Evolutionary conservation across 1,139 yeast genomes (phyloP), one percentile per base, ranked within the genome.

Genomic region (Yamadazyma blattariae): DNA sequence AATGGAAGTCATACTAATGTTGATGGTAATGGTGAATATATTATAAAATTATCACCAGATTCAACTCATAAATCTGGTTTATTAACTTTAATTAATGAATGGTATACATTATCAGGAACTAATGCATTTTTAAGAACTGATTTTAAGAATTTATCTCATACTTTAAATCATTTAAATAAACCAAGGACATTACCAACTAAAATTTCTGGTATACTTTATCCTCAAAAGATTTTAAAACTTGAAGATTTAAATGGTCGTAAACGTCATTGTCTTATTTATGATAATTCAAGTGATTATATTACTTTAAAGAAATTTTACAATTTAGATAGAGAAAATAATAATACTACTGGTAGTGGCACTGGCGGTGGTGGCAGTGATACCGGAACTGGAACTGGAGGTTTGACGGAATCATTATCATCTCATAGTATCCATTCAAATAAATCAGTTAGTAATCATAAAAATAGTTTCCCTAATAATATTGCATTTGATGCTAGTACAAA

Each of bases 31-130:
- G n/a, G n/a, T n/a, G n/a, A n/a, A n/a, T 61, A 53, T 8, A 37
- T 61, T 5, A 34, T 63, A 17, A 53, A 63, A 22, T 32, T 62
- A 13, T 54, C 61, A 9, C 56, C 65, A 3, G 59, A 59, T 29
- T 36, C 50, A 29, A 29, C 41, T n/a, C 48, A 49, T 13, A 41
- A 41, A 21, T 42, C 47, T 18, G 48, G 57, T 7, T 40, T 56
- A 10, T 51, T 59, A 3, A 49, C 63, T 17, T 52, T 63, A 25
- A 44, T 64, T 16, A 63, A 61, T 43, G 67, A 62, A 42, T 64
- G 70, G 70, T 59, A 58, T 42, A 32, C 60, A 11, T 45, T 62
- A 7, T 56, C 62, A 13, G 64, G 62, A 1, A 27, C 30, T 11
- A 54, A 56, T 25, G 34, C 27, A 3, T 19, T 17, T 15, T 14